Base-by-base conservation (phyloP, 83 land plant species). In the Picea mariana region DNA sequence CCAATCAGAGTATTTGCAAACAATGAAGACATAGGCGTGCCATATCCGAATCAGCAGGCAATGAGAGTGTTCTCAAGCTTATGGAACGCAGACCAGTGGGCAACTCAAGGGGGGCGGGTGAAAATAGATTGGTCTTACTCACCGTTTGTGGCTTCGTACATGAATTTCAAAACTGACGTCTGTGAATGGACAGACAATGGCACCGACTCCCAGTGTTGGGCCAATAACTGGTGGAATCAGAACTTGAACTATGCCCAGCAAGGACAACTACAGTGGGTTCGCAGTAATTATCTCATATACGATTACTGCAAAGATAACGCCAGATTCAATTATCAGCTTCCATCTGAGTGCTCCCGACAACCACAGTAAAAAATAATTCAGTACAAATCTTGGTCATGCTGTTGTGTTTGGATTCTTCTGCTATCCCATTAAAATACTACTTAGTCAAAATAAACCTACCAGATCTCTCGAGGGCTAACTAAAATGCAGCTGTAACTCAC, bases 1-100 rank as follows among this genome's bases (percentile, higher is more conserved):
- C 90, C 88, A 1, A 86, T 88, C 6, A 83, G 90, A 68, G 82
- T 81, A 7, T 86, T 86, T 72, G 82, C 73, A 60, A 89, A 89
- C 68, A 34, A 79, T 5, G 88, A 83, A 67, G 75, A 77, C 26
- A 27, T 64, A 24, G 87, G 91, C 2, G 84, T 89, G 31, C 84
- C 90, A 1, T 89, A 72, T 34, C 85, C 82, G 16, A 75, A 62
- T 49, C 27, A 8, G 21, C 86, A 89, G 86, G 75, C 88, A 1
- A 87, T 84, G 91, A 79, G 83, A 55, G 44, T 80, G 11, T 87
- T 64, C 72, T 78, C 89, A 11, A 88, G 90, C 79, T 16, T 88
- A 44, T 88, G 90, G 90, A 80, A 87, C 52, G 89, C 8, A 44
- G 47, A 44, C 6, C 6, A 44, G 6, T 44, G 47, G 47, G 47